Conservation (phyloP, 768 basidiomycete species). For the Chlorophyllum brunneum region DNA sequence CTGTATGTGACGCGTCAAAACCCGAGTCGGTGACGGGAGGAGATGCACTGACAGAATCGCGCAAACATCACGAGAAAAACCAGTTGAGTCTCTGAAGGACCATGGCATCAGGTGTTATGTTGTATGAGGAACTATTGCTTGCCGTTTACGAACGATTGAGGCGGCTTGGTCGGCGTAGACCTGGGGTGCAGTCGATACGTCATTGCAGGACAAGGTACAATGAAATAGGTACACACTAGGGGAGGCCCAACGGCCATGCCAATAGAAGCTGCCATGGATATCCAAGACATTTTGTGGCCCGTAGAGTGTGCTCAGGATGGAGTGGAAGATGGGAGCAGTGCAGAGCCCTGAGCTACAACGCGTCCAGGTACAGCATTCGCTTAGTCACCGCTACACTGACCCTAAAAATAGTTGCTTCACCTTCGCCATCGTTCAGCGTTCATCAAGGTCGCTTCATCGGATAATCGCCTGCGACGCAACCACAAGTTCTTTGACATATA, state of each 20-base stretch:
- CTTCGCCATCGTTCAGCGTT: too few species aligned
- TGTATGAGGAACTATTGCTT: conserved; percentile 26
- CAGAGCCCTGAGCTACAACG: background rate
- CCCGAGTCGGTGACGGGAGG: conserved; percentile 1
- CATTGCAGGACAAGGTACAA: conserved; percentile 5
- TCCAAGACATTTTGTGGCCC: conserved; percentile 43
- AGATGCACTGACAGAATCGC: conserved; percentile 62
- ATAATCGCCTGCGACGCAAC: too few species aligned
- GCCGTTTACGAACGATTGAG: conserved; percentile 69
- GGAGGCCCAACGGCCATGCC: conserved; percentile 87
- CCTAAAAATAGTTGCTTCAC: too few species aligned
- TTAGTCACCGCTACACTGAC: too few species aligned
- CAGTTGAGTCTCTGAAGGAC: conserved; percentile 65
- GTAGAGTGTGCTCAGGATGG: conserved; percentile 7
- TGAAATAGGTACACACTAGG: conserved; percentile 34
- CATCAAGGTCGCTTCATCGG: too few species aligned
- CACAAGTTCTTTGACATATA: too few species aligned
- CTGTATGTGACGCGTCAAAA: conserved; percentile 29
- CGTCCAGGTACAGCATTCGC: too few species aligned
- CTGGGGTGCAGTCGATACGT: conserved; percentile 22
- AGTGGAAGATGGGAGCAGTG: background rate
- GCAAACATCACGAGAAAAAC: conserved; percentile 84
- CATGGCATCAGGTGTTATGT: too few species aligned
- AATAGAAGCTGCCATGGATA: conserved; percentile 64
- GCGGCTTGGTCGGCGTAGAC: conserved; percentile 81